Percentiles rank a stretch among this genome's conserved stretches.
phyloP scores from a whole-genome alignment of 768 basidiomycete genomes.

The Lentinula guzmanii region DNA sequence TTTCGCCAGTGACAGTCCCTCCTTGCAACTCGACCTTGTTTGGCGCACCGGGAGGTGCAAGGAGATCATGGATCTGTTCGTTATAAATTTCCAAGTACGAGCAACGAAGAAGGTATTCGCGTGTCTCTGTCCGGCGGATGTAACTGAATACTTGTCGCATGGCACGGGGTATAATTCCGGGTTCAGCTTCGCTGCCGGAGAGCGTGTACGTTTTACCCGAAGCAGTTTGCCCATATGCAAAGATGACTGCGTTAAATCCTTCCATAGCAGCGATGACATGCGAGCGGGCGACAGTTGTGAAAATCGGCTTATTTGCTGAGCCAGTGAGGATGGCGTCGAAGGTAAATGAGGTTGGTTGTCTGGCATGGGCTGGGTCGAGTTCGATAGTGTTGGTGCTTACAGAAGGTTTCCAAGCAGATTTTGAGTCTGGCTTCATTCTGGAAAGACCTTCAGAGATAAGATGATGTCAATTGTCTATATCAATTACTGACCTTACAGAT shows the following conservation, averaged over 20 bases:
- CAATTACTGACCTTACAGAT: slow-evolving; percentile 49
- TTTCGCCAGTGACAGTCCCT: slow-evolving; percentile 43
- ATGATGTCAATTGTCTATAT: background rate
- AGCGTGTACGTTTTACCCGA: slow-evolving; percentile 57
- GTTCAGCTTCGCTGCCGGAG: slow-evolving; percentile 74
- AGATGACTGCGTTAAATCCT: slow-evolving; percentile 93
- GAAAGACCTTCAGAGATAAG: background rate
- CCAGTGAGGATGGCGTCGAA: slow-evolving; percentile 78
- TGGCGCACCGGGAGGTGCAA: slow-evolving; percentile 57
- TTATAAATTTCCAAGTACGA: slow-evolving; percentile 99
- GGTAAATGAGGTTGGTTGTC: slow-evolving; percentile 39
- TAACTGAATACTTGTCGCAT: slow-evolving; percentile 88
- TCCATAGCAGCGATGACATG: slow-evolving; percentile 93
- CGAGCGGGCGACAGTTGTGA: slow-evolving; percentile 66
- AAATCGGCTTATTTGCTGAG: slow-evolving; percentile 74
- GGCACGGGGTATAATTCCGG: slow-evolving; percentile 91
- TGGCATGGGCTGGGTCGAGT: slow-evolving; percentile 51
- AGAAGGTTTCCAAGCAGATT: slow-evolving; percentile 52
- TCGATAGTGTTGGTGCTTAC: slow-evolving; percentile 47
- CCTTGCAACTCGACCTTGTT: slow-evolving; percentile 75
- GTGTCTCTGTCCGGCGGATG: slow-evolving; percentile 68
- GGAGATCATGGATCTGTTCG: slow-evolving; percentile 79
- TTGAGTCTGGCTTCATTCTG: slow-evolving; percentile 57
- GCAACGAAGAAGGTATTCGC: slow-evolving; percentile 93
- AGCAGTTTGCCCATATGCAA: slow-evolving; percentile 89